Evolutionary conservation across 1,139 yeast species (phyloP), one percentile per base, ranked within the genome.

Genomic region (Meyerozyma elateridarum): DNA sequence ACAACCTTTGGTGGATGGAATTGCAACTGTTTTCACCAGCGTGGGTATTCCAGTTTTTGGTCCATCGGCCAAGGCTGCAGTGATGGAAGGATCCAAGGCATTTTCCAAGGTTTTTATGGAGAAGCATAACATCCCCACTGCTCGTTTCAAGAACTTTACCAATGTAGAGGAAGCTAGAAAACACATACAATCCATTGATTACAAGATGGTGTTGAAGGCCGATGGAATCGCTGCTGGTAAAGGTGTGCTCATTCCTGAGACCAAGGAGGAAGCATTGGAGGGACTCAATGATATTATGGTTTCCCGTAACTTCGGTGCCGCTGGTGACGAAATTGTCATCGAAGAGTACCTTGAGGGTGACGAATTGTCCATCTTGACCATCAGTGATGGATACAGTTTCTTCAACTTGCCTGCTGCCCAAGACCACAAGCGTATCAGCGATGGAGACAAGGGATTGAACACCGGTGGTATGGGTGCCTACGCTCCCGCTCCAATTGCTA

Each of bases 391-490:
- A 33, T 91, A 93, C 67, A 78, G 94, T 8, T 81, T 81, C 52
- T 76, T 79, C 57, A 91, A 87, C 55, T 73, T 93, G 38, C 99
- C 99, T 24, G 87, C 97, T 25, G 96, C 98, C 20, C 98, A 93
- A 63, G 99, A 93, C 56, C 98, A 93, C 63, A 93, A 93, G 67
- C 81, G 98, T 59, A 74, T 84, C 48, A 94, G 95, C 36, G 88
- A 93, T 50, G 91, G 89, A 39, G 99, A 93, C 56, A 67, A 78
- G 31, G 99, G 99, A 22, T 72, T 89, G 44, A 93, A 93, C 65
- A 93, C 98, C 32, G 99, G 99, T 45, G 99, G 99, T 42, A 93
- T 93, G 99, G 99, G 99, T 42, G 95, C 98, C 12, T 93, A 93
- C 53, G 94, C 97, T 4, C 99, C 98, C 30, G 95, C 97, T 6